phyloP scores from a whole-genome alignment of 345 rosid genomes.

The Abelmoschus esculentus region DNA sequence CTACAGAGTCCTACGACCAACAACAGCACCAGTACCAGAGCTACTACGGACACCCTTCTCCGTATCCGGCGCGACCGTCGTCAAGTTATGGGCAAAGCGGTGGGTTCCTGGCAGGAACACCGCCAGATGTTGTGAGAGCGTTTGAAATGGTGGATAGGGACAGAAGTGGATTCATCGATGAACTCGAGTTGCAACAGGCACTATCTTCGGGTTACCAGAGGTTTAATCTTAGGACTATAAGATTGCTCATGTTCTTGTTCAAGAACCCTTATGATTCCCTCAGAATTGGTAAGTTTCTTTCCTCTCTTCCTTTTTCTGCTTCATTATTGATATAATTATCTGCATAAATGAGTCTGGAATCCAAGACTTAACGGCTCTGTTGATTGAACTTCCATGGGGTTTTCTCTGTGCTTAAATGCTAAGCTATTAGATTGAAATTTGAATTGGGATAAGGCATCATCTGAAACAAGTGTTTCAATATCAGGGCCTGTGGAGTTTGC shows the following conservation, averaged over 20 bases:
- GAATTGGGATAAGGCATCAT: not conserved
- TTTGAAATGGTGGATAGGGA: conserved; percentile 56
- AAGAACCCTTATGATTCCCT: conserved; percentile 43
- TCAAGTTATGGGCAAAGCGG: too few relatives aligned
- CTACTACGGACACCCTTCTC: too few relatives aligned
- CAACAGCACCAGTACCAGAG: too few relatives aligned
- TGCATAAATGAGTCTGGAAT: not conserved
- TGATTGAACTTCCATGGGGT: not conserved
- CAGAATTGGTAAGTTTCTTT: conserved; percentile 32
- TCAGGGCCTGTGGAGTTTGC: conserved; percentile 55
- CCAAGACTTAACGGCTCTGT: not conserved
- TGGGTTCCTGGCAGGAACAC: conserved; percentile 24
- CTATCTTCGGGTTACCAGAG: conserved; percentile 42
- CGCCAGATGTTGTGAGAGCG: conserved; percentile 43
- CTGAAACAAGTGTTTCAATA: not conserved
- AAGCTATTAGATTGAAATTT: not conserved
- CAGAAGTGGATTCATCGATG: conserved; percentile 58
- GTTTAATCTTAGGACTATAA: conserved; percentile 42
- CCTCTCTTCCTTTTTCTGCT: not conserved
- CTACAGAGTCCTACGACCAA: too few relatives aligned
- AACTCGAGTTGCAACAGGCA: conserved; percentile 51
- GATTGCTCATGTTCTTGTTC: conserved; percentile 59
- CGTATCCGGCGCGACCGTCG: too few relatives aligned
- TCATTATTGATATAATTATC: not conserved
- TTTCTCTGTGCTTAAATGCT: not conserved